Base-by-base conservation (phyloP, 139 green algal genomes). In the Ettlia oleoabundans region DNA sequence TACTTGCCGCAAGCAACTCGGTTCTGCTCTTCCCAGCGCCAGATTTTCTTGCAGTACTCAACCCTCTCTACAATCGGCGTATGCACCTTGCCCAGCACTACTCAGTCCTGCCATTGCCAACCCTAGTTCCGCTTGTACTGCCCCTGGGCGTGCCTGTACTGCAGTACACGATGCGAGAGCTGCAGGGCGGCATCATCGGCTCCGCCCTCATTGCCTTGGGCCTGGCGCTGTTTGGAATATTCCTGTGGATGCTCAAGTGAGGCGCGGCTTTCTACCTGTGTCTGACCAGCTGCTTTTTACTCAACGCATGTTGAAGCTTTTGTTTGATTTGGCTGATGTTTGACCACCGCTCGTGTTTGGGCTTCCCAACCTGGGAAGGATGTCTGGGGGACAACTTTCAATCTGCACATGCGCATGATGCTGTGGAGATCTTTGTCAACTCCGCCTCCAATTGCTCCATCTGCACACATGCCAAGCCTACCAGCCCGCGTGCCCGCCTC, bases 81-180 rank as follows among this genome's bases (percentile, higher is more conserved):
- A n/a, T n/a, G n/a, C n/a, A n/a, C n/a, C n/a, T n/a, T n/a, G n/a
- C n/a, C n/a, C n/a, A n/a, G n/a, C n/a, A n/a, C n/a, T n/a, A n/a
- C n/a, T n/a, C n/a, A n/a, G n/a, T n/a, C n/a, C n/a, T 58, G 47
- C 47, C 47, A 58, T 24, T 58, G 47, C n/a, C 30, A 43, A 10
- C 64, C 43, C 10, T 1, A n/a, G 30, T 47, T 19, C 43, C 30
- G 30, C 32, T 41, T 43, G 35, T 13, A 30, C 41, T 40, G 68
- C 73, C 41, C 7, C 5, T n/a, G 19, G 24, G 32, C 64, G 10
- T 63, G n/a, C 13, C 21, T 33, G 28, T 2, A 19, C 1, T 79
- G 84, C 88, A 94, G 90, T 83, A 88, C 62, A 93, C 90, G 2
- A 94, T 94, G 89, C 82, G 84, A 15, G 86, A 88, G 80, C 70